These are phyloP conservation scores for Dictyostelium gargantuum DNA, from an alignment of 208 protist genomes.

Conservation along the genomic window DNA sequence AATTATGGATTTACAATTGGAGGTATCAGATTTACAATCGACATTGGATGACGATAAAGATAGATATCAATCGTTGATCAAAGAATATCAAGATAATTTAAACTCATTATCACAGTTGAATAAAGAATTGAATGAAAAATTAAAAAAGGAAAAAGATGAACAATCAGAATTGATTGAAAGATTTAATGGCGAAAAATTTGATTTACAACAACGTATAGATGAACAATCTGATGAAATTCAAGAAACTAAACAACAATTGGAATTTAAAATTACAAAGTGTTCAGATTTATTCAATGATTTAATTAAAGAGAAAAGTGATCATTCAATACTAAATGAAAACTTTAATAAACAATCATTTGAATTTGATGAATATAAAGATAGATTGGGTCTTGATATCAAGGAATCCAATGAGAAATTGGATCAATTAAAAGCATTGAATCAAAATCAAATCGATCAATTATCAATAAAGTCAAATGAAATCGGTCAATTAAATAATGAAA, in stretches of 20 bases:
- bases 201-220: not conserved
- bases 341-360: not conserved
- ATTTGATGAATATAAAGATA: not conserved
- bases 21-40: not conserved
- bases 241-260: not conserved
- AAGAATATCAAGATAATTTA: not conserved
- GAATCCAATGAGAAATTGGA: not conserved
- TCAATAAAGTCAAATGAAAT: not conserved
- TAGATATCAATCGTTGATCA: not conserved
- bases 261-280: not conserved
- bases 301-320: not conserved
- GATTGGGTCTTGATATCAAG: not conserved
- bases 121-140: not conserved
- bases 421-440: not conserved
- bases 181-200: not conserved
- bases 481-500: not conserved
- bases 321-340: not conserved
- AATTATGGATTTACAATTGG: not conserved
- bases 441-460: not conserved
- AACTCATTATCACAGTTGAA: not conserved
- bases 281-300: not conserved
- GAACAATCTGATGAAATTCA: not conserved
- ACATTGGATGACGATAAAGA: not conserved
- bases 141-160: not conserved
- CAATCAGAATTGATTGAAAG: not conserved